Conservation (phyloP, 108 stramenopile genomes). For the Discostella stelligeroides region DNA sequence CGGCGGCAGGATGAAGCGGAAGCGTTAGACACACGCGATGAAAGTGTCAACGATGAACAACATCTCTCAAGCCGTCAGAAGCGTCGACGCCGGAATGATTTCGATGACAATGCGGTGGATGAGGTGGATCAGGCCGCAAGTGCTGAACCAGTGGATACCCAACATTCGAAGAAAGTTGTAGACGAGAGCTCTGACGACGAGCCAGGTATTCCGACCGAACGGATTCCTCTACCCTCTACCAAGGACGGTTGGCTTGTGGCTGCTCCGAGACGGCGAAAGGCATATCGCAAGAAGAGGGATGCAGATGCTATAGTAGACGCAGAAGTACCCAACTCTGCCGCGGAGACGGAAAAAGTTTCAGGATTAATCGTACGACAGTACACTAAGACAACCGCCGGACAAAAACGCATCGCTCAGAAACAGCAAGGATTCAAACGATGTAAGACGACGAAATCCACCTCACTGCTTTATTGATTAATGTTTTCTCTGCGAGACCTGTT, state of each 20-base stretch:
- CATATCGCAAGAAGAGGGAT: conserved; percentile 43
- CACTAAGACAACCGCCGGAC: conserved; percentile 7
- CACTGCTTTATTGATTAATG: neutral
- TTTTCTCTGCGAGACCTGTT: no score
- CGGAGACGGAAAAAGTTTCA: conserved; percentile 36
- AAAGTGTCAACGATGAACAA: conserved; percentile 5
- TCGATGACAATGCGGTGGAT: neutral
- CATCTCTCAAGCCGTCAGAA: conserved; percentile 14
- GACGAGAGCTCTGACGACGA: conserved; percentile 37
- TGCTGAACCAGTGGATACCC: neutral
- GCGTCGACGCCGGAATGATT: conserved; percentile 22
- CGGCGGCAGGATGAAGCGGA: conserved; percentile 23
- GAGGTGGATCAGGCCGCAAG: conserved; percentile 4
- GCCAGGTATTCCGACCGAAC: conserved; percentile 39
- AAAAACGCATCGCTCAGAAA: neutral
- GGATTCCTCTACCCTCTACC: conserved; percentile 37
- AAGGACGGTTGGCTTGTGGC: conserved; percentile 53
- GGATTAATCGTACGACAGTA: conserved; percentile 45
- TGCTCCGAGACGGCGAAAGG: conserved; percentile 41
- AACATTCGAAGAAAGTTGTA: conserved; percentile 7
- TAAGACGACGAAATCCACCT: neutral
- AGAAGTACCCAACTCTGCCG: conserved; percentile 25
- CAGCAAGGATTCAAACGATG: conserved; percentile 49
- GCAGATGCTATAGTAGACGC: conserved; percentile 13
- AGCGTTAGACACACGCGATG: neutral